These are phyloP conservation scores for Rosa chinensis DNA, from an alignment of 306 rosid species.

Conservation along the genomic window DNA sequence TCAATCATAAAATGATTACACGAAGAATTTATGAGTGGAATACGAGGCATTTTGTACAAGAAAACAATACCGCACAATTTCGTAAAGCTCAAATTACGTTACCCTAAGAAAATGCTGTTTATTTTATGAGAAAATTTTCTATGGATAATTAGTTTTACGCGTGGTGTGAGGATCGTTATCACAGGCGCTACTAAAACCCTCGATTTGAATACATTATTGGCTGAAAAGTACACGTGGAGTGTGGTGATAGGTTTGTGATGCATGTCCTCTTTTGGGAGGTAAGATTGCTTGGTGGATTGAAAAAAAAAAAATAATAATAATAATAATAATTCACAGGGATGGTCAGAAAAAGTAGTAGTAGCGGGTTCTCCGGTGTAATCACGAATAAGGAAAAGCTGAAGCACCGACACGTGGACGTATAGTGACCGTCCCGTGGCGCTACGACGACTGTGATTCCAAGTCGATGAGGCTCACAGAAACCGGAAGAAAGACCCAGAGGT, in stretches of 20 bases:
- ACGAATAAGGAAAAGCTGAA: constrained; percentile 66
- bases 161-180: no score
- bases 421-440: constrained; percentile 19
- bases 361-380: constrained; percentile 92
- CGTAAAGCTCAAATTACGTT: constrained; percentile 11
- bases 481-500: constrained; percentile 52
- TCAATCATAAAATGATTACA: constrained; percentile 58
- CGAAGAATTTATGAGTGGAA: constrained; percentile 48
- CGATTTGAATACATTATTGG: constrained; percentile 17
- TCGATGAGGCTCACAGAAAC: constrained; percentile 17
- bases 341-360: constrained; percentile 60
- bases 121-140: neutral
- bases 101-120: neutral
- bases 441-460: no score
- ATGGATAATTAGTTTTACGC: neutral
- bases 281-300: neutral
- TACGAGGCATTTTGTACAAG: constrained; percentile 36
- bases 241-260: constrained; percentile 23
- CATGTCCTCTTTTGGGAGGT: constrained; percentile 22
- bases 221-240: constrained; percentile 6
- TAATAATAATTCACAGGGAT: constrained; percentile 20
- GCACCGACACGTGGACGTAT: constrained; percentile 49
- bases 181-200: neutral
- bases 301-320: neutral
- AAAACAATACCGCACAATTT: constrained; percentile 27